Evolutionary conservation across 2,329 filamentous ascomycete genomes (phyloP), one percentile per base, ranked within the genome.

Genomic region (Xylaria arbuscula): DNA sequence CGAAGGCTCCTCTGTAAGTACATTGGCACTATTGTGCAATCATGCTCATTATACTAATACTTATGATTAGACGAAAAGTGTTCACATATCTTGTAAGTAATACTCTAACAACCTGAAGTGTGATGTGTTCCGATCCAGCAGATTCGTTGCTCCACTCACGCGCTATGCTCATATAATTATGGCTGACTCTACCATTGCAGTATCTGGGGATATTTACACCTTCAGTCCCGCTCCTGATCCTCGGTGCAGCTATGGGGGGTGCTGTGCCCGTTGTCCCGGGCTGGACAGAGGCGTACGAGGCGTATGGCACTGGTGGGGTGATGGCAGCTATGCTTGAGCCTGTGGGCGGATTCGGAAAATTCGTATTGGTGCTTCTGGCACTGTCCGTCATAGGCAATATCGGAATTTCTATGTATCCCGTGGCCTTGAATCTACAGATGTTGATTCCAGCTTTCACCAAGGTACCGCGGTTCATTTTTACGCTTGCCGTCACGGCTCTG

Each of bases 131-230:
- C 32, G 3, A 19, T 36, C 8, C 19, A 15, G 6, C 4, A 36
- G 4, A 24, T 36, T 3, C 19, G n/a, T 36, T 15, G n/a, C 32
- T 3, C 17, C 32, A 55, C 17, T 38, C 51, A 55, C n/a, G 7
- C 8, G n/a, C n/a, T 15, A 55, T 11, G 7, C 10, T 36, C 9
- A 15, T 34, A 22, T 15, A 5, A 28, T 5, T 4, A 55, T 38
- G 38, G 22, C 34, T 55, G 32, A 55, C 32, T 11, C 10, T 15
- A 10, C 19, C 11, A 7, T 13, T 55, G 10, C n/a, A 55, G 50
- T 89, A 88, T 73, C 62, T 82, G 0, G 87, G 87, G 10, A 80
- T 89, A 5, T 77, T 84, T 38, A 69, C 85, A 4, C 84, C 86
- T 0, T 85, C 84, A 0, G 79, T 87, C 4, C 81, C 84, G 0